These are phyloP conservation scores for Didymella keratinophila DNA, from an alignment of 2,329 filamentous ascomycete genomes.

Conservation along the genomic window DNA sequence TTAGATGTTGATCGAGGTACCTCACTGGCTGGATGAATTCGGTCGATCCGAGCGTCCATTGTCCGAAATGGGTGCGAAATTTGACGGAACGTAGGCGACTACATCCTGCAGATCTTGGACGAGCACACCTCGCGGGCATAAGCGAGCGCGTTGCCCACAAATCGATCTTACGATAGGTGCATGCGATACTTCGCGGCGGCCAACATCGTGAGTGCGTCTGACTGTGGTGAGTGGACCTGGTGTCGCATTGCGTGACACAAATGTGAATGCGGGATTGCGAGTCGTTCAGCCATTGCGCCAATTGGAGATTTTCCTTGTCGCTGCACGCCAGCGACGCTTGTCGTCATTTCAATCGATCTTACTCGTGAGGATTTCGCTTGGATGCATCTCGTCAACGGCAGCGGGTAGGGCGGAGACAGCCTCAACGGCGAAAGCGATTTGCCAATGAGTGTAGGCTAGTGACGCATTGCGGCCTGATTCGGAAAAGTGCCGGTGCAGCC, in stretches of 20 bases:
- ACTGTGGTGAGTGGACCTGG: conserved; percentile 5
- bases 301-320: conserved; percentile 17
- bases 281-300: conserved; percentile 10
- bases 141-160: conserved; percentile 1
- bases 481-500: conserved; percentile 12
- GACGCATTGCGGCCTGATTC: conserved; percentile 9
- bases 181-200: conserved; percentile 9
- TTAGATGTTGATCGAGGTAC: conserved; percentile 7
- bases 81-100: conserved; percentile 16
- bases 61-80: conserved; percentile 19
- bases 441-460: conserved; percentile 7
- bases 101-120: conserved; percentile 16
- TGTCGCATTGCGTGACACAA: conserved; percentile 9
- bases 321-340: conserved; percentile 18
- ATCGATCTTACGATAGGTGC: neutral
- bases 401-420: conserved; percentile 23
- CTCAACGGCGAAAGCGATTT: conserved; percentile 22
- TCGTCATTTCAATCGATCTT: conserved; percentile 18
- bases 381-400: conserved; percentile 22
- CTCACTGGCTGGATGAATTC: conserved; percentile 17
- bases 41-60: conserved; percentile 8
- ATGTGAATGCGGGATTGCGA: conserved; percentile 2
- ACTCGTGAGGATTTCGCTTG: conserved; percentile 22
- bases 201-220: conserved; percentile 10
- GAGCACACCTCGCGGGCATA: conserved; percentile 1